Conservation (phyloP, 192 early-diverging fungal genomes). For the Dissophora globulifera region DNA sequence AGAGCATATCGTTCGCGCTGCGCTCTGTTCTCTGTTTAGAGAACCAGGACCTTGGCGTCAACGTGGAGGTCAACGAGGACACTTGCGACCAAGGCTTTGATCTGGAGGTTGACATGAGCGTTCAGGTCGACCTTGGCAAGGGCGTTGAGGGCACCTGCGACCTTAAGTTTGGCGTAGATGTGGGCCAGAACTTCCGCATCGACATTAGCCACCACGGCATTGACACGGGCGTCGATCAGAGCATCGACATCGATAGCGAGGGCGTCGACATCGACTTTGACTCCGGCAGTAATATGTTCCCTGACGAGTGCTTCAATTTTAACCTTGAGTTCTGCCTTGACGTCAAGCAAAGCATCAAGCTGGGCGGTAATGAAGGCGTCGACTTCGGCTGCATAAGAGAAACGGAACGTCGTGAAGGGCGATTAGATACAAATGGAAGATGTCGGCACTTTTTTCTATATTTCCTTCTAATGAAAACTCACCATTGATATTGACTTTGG, state of each 20-base stretch:
- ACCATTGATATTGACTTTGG: background rate
- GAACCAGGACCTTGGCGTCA: background rate
- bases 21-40: too few relatives aligned
- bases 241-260: conserved; percentile 3
- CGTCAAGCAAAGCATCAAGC: too few relatives aligned
- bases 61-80: background rate
- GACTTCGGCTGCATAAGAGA: too few relatives aligned
- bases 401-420: too few relatives aligned
- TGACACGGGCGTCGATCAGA: background rate
- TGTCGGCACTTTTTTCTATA: too few relatives aligned
- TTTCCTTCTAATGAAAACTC: background rate
- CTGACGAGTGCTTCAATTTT: background rate
- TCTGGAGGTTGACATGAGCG: background rate
- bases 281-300: background rate
- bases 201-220: conserved; percentile 4
- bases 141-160: background rate
- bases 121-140: background rate
- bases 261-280: background rate
- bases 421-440: too few relatives aligned
- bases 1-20: too few relatives aligned
- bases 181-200: background rate
- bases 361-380: too few relatives aligned
- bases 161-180: background rate
- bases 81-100: background rate
- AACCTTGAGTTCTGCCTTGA: background rate